Conservation (phyloP, 352 stramenopile genomes). For the Phytophthora cryptogea region DNA sequence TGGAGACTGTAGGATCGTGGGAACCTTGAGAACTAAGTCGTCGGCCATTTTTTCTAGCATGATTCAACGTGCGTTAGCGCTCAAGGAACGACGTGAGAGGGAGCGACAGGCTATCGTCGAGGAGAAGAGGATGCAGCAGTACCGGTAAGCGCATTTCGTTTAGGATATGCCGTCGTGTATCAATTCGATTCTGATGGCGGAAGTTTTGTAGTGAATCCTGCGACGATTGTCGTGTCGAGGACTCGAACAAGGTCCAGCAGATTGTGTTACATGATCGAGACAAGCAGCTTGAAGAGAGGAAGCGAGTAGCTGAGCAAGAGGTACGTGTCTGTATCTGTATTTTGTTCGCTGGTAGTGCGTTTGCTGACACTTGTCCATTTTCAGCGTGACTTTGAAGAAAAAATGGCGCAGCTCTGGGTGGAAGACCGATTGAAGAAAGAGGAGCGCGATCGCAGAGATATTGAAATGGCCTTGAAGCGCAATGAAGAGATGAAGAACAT, state of each 20-base stretch:
- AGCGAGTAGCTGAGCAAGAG: conserved; percentile 49
- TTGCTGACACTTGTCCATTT: conserved; percentile 5
- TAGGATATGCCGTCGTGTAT: not conserved
- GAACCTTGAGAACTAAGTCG: not conserved
- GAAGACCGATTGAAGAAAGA: conserved; percentile 80
- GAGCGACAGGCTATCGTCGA: conserved; percentile 67
- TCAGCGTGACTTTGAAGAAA: conserved; percentile 46
- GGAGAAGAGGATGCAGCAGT: conserved; percentile 78
- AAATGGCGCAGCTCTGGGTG: conserved; percentile 76
- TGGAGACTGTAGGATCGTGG: not conserved
- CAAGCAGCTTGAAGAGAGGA: conserved; percentile 62
- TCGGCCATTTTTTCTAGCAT: conserved; percentile 41
- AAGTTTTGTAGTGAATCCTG: conserved; percentile 56
- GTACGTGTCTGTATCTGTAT: conserved; percentile 15
- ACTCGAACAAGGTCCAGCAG: conserved; percentile 67
- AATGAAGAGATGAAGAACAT: conserved; percentile 80
- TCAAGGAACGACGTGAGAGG: conserved; percentile 68
- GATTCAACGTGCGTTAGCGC: conserved; percentile 73
- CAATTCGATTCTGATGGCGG: not conserved
- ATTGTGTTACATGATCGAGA: conserved; percentile 65
- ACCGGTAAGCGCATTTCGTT: conserved; percentile 45
- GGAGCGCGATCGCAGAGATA: conserved; percentile 59
- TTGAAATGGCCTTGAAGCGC: conserved; percentile 46
- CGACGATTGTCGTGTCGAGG: conserved; percentile 62
- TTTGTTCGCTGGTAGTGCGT: not conserved